Conservation (phyloP, 257 asterid genomes). For the Linaria vulgaris region DNA sequence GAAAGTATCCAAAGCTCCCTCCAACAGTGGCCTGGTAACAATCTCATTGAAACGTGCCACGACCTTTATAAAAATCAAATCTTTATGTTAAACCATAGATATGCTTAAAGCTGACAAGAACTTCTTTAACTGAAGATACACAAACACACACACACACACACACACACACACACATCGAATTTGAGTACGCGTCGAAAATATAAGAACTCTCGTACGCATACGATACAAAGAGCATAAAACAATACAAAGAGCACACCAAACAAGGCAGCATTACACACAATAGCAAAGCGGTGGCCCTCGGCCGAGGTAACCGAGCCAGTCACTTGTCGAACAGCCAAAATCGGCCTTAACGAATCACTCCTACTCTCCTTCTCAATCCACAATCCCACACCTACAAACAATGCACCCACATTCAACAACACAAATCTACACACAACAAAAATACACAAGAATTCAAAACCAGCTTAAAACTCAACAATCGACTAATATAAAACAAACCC, state of each 20-base stretch:
- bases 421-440: not conserved
- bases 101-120: not conserved
- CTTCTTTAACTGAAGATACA: not conserved
- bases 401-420: not conserved
- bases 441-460: not conserved
- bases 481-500: not conserved
- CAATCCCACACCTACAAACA: constrained; percentile 37
- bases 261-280: constrained; percentile 50
- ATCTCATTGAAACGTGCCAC: constrained; percentile 97
- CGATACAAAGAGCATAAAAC: not conserved
- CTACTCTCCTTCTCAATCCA: constrained; percentile 35
- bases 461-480: not conserved
- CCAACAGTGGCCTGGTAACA: constrained; percentile 75
- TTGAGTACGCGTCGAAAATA: too few species aligned
- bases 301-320: constrained; percentile 64
- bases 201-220: too few species aligned
- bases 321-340: constrained; percentile 66
- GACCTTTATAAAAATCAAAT: constrained; percentile 47
- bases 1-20: constrained; percentile 94
- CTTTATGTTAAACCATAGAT: constrained; percentile 1
- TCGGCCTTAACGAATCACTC: constrained; percentile 34
- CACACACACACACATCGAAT: too few species aligned
- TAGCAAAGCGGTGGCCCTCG: constrained; percentile 72
- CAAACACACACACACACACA: too few species aligned
- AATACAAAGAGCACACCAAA: constrained; percentile 2